Evolutionary conservation across 805 yeast species (phyloP).

Genomic region (Candida boleticola): DNA sequence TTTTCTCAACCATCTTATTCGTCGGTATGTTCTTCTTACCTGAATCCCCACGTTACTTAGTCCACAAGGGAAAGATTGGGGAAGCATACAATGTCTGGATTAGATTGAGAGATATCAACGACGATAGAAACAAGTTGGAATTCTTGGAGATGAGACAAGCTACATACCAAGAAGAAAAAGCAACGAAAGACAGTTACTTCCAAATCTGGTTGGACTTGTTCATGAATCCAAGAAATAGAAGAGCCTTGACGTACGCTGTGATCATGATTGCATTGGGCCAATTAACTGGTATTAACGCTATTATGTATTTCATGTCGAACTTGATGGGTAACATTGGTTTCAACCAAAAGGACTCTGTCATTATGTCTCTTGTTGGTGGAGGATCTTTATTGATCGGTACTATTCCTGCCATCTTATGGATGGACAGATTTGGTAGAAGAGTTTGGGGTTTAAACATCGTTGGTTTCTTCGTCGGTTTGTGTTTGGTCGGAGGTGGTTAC

Average conservation of each 20-base stretch:
- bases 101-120: constrained; percentile 48
- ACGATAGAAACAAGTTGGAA: constrained; percentile 45
- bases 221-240: constrained; percentile 55
- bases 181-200: constrained; percentile 31
- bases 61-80: constrained; percentile 49
- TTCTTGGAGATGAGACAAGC: constrained; percentile 57
- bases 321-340: constrained; percentile 58
- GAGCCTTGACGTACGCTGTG: constrained; percentile 57
- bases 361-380: constrained; percentile 71
- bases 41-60: constrained; percentile 61
- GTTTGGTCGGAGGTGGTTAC: constrained; percentile 60
- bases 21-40: constrained; percentile 54
- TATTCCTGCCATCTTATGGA: constrained; percentile 60
- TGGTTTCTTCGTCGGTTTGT: constrained; percentile 59
- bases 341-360: constrained; percentile 47
- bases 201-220: constrained; percentile 51
- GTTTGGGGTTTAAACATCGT: constrained; percentile 58
- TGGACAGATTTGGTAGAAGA: constrained; percentile 58
- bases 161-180: constrained; percentile 45
- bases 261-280: constrained; percentile 62
- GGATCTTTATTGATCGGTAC: constrained; percentile 62
- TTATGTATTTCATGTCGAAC: constrained; percentile 62
- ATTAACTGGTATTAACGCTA: constrained; percentile 66
- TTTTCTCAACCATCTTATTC: constrained; percentile 53
- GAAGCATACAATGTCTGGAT: constrained; percentile 57